phyloP scores from a whole-genome alignment of 306 rosid genomes.

The Astragalus membranaceus region DNA sequence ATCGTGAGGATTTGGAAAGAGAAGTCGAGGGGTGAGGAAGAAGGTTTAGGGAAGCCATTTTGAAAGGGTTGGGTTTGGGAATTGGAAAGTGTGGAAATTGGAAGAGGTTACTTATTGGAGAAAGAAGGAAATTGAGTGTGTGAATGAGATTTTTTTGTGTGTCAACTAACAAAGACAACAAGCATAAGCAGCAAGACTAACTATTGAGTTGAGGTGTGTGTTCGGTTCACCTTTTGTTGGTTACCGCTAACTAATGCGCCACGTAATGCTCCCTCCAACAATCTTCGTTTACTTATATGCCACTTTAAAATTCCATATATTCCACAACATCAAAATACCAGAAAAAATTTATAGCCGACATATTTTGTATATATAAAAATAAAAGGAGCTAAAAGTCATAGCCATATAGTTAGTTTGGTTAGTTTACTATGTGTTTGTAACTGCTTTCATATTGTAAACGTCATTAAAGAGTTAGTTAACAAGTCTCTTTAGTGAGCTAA shows the following conservation, averaged over 20 bases:
- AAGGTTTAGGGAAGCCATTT: slow-evolving; percentile 39
- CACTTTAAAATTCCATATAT: too few relatives aligned
- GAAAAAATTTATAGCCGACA: too few relatives aligned
- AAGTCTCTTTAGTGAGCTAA: too few relatives aligned
- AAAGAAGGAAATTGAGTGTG: background rate
- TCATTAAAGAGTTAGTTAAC: too few relatives aligned
- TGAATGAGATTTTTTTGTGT: background rate
- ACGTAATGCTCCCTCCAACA: background rate
- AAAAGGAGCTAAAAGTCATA: too few relatives aligned
- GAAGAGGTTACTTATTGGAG: background rate
- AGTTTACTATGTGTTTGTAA: too few relatives aligned
- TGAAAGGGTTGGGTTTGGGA: background rate
- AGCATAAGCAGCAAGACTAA: background rate
- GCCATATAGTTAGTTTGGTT: too few relatives aligned
- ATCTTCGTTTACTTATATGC: background rate
- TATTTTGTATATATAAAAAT: too few relatives aligned
- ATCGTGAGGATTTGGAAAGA: slow-evolving; percentile 6
- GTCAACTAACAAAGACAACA: background rate
- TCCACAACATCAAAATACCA: too few relatives aligned
- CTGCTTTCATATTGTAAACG: too few relatives aligned
- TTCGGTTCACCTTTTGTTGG: background rate
- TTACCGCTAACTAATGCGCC: background rate
- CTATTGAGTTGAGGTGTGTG: too few relatives aligned
- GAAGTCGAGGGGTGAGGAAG: slow-evolving; percentile 22
- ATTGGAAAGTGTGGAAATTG: background rate